phyloP scores from a whole-genome alignment of 768 basidiomycete genomes.

The Termitomyces sp. region DNA sequence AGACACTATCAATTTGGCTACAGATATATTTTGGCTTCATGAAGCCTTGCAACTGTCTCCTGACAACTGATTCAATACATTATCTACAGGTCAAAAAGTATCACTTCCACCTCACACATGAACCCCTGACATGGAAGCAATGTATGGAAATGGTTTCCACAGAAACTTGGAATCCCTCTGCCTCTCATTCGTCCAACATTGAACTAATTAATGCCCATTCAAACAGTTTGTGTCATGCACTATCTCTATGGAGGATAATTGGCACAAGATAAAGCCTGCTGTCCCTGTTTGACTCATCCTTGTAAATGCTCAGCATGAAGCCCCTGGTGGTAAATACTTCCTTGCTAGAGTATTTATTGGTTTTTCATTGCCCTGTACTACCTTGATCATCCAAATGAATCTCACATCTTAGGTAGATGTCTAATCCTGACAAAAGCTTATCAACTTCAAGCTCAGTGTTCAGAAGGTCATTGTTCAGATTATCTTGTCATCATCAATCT shows the following conservation, averaged over 20 bases:
- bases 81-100: too few relatives aligned
- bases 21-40: too few relatives aligned
- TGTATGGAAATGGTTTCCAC: too few relatives aligned
- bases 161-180: too few relatives aligned
- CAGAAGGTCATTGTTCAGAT: neutral
- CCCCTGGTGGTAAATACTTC: constrained; percentile 64
- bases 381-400: constrained; percentile 39
- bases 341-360: constrained; percentile 43
- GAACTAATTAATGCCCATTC: constrained; percentile 7
- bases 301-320: constrained; percentile 38
- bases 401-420: constrained; percentile 41
- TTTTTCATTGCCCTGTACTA: constrained; percentile 50
- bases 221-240: constrained; percentile 60
- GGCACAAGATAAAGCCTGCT: constrained; percentile 37
- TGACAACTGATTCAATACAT: too few relatives aligned
- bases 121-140: too few relatives aligned
- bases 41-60: too few relatives aligned
- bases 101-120: too few relatives aligned
- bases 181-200: too few relatives aligned
- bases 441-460: constrained; percentile 52
- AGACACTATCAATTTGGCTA: too few relatives aligned
- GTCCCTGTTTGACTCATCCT: constrained; percentile 26
- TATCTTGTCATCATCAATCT: neutral
- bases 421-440: constrained; percentile 47
- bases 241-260: constrained; percentile 54